A percentile compares a stretch with the other conserved stretches of the same genome.
phyloP scores from a whole-genome alignment of 257 asterid species.

The Ophiorrhiza pumila region DNA sequence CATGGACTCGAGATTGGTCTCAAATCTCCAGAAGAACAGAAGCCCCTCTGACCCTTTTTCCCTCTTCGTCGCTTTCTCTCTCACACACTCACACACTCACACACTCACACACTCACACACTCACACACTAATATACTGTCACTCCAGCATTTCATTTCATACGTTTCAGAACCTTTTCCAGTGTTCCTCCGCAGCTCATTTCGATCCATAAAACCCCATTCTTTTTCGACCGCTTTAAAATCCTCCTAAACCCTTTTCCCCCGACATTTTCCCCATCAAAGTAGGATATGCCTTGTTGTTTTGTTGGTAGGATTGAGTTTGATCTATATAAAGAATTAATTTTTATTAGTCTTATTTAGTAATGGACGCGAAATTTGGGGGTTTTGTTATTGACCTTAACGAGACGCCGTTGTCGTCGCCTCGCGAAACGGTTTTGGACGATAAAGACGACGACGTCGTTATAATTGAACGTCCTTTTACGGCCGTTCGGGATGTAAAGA shows the following conservation, averaged over 20 bases:
- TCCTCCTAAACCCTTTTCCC: not conserved
- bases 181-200: not conserved
- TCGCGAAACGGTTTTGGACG: conserved; percentile 34
- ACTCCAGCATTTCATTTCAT: not conserved
- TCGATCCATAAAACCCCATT: not conserved
- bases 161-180: conserved; percentile 3
- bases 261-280: not conserved
- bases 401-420: conserved; percentile 70
- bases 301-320: not conserved
- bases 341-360: not conserved
- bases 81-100: conserved; percentile 7
- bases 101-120: conserved; percentile 11
- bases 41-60: conserved; percentile 14
- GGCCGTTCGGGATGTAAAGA: not conserved
- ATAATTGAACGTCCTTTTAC: conserved; percentile 25
- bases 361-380: conserved; percentile 33
- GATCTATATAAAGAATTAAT: not conserved
- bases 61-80: conserved; percentile 7
- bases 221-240: not conserved
- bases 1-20: conserved; percentile 1
- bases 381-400: conserved; percentile 66
- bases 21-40: conserved; percentile 4
- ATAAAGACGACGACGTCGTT: conserved; percentile 24
- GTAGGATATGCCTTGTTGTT: conserved; percentile 4
- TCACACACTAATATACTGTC: not conserved